These are phyloP conservation scores for Ascochyta lentis DNA, from an alignment of 2,329 filamentous ascomycete genomes.

Conservation along the genomic window DNA sequence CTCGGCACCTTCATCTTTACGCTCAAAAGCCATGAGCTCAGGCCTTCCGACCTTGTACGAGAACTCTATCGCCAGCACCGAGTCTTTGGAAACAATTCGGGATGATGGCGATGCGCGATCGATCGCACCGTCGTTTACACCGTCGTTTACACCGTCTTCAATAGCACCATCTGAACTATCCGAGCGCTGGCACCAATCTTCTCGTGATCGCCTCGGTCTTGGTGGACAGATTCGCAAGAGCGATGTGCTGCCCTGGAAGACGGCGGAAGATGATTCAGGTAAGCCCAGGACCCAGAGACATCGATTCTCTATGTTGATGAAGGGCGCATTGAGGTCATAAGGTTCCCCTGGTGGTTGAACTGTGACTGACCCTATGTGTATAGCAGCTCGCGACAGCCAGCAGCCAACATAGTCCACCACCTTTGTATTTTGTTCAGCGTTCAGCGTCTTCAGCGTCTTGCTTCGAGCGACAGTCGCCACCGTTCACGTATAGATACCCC, in stretches of 20 bases:
- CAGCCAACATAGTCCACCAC: slow-evolving; percentile 11
- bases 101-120: slow-evolving; percentile 31
- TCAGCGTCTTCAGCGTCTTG: slow-evolving; percentile 10
- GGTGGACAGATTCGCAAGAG: slow-evolving; percentile 44
- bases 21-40: slow-evolving; percentile 24
- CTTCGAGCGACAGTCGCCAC: slow-evolving; percentile 8
- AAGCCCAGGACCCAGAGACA: slow-evolving; percentile 32
- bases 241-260: slow-evolving; percentile 44
- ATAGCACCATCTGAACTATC: slow-evolving; percentile 46
- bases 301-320: slow-evolving; percentile 35
- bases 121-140: slow-evolving; percentile 31
- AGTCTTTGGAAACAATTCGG: slow-evolving; percentile 21
- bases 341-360: slow-evolving; percentile 16
- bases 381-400: slow-evolving; percentile 14
- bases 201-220: slow-evolving; percentile 47
- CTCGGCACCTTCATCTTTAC: slow-evolving; percentile 20
- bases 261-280: slow-evolving; percentile 10
- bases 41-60: slow-evolving; percentile 44
- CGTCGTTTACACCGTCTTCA: slow-evolving; percentile 33
- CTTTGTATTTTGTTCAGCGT: slow-evolving; percentile 13
- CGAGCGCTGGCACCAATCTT: slow-evolving; percentile 44
- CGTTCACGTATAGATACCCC: slow-evolving; percentile 18
- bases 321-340: slow-evolving; percentile 18
- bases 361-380: slow-evolving; percentile 11
- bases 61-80: slow-evolving; percentile 37